These are phyloP conservation scores for Tetrahymena thermophila DNA, from an alignment of 73 alveolate species.

Conservation along the genomic window DNA sequence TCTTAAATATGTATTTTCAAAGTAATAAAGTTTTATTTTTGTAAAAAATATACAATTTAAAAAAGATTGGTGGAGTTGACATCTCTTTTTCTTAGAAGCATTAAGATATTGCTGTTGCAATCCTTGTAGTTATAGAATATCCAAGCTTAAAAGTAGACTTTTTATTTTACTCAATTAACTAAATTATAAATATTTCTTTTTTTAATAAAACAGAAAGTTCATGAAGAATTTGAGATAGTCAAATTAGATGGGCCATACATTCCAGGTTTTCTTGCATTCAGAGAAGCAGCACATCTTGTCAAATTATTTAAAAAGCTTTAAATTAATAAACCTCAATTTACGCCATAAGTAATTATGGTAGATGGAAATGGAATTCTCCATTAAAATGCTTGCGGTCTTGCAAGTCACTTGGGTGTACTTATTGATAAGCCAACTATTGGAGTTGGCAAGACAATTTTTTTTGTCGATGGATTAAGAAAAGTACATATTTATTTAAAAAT, in stretches of 20 bases:
- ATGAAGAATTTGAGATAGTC: constrained; percentile 77
- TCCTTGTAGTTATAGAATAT: not conserved
- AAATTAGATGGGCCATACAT: constrained; percentile 84
- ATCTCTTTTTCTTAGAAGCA: not conserved
- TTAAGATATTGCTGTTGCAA: not conserved
- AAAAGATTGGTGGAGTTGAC: not conserved
- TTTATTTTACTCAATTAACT: too few relatives aligned
- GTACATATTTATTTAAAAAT: not conserved
- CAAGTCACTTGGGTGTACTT: constrained; percentile 91
- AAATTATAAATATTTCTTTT: too few relatives aligned
- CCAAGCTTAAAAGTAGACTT: not conserved
- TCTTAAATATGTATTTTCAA: not conserved
- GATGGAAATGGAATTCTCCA: constrained; percentile 98
- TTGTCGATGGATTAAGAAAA: constrained; percentile 88
- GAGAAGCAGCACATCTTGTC: constrained; percentile 86
- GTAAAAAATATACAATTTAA: not conserved
- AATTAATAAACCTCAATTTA: constrained; percentile 54
- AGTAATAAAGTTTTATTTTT: not conserved
- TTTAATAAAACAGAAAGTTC: not conserved
- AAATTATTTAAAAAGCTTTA: constrained; percentile 63
- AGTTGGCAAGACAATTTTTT: constrained; percentile 84
- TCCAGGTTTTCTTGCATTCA: constrained; percentile 97
- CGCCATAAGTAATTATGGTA: constrained; percentile 85
- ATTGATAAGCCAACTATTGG: constrained; percentile 88
- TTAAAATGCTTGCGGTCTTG: constrained; percentile 88